Percentiles rank a stretch among this genome's conserved stretches.
These are phyloP conservation scores for Medicago lupulina DNA, from an alignment of 306 rosid species.

Conservation along the genomic window DNA sequence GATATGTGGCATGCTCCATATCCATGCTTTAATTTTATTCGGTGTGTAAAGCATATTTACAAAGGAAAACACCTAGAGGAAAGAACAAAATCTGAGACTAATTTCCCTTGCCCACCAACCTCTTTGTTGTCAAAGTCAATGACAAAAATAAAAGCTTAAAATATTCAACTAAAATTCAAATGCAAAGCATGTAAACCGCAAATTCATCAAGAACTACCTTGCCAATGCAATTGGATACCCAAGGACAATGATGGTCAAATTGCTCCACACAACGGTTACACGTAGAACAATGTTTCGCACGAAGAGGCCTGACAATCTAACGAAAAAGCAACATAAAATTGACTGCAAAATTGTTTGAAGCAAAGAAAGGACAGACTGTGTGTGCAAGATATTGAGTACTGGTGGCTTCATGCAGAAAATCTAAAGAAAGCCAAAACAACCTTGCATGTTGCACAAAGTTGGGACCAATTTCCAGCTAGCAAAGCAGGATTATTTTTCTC, in stretches of 20 bases:
- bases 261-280: constrained; percentile 97
- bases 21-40: constrained; percentile 12
- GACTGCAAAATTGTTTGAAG: constrained; percentile 21
- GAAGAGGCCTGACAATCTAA: constrained; percentile 99
- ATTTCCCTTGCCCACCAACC: constrained; percentile 12
- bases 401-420: constrained; percentile 65
- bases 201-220: constrained; percentile 63
- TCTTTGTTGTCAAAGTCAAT: constrained; percentile 1
- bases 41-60: constrained; percentile 29
- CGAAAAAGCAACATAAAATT: constrained; percentile 33
- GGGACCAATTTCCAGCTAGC: constrained; percentile 81
- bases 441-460: constrained; percentile 69
- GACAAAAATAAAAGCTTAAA: constrained; percentile 35
- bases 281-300: constrained; percentile 97
- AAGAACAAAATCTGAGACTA: constrained; percentile 18
- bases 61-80: background rate
- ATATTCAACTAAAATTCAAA: constrained; percentile 7
- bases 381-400: constrained; percentile 67
- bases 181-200: constrained; percentile 17
- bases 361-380: background rate
- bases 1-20: constrained; percentile 16
- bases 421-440: constrained; percentile 57
- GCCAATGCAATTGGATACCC: constrained; percentile 99
- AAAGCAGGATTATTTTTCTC: constrained; percentile 91
- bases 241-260: constrained; percentile 99